Conservation (phyloP, 2,329 filamentous ascomycete species). For the Rugonectria rugulosa region DNA sequence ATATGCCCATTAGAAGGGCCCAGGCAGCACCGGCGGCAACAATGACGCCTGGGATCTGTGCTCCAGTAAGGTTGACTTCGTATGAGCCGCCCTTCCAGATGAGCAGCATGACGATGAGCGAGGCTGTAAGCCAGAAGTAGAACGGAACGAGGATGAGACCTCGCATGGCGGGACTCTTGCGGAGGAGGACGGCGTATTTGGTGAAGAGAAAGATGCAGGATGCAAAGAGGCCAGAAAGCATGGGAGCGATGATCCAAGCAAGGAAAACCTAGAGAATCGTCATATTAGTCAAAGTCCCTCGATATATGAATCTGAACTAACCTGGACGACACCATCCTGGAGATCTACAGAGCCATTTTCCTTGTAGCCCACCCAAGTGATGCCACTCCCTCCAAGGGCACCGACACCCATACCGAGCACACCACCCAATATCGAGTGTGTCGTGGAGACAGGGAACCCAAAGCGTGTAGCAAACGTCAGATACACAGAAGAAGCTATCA, state of each 20-base stretch:
- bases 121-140: constrained; percentile 64
- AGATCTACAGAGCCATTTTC: constrained; percentile 47
- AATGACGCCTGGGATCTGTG: constrained; percentile 60
- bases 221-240: constrained; percentile 60
- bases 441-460: constrained; percentile 67
- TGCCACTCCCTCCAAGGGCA: constrained; percentile 56
- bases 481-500: constrained; percentile 61
- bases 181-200: constrained; percentile 63
- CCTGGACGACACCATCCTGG: constrained; percentile 61
- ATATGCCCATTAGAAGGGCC: constrained; percentile 56
- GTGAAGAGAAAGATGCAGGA: constrained; percentile 63
- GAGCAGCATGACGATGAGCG: constrained; percentile 67
- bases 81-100: constrained; percentile 61
- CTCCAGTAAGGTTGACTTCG: constrained; percentile 55
- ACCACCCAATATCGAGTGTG: constrained; percentile 67
- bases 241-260: constrained; percentile 67
- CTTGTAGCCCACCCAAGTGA: constrained; percentile 61
- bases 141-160: constrained; percentile 62
- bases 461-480: constrained; percentile 63
- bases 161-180: constrained; percentile 59
- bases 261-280: constrained; percentile 65
- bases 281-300: constrained; percentile 4
- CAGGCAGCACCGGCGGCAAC: constrained; percentile 60
- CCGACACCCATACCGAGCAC: constrained; percentile 68
- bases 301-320: constrained; percentile 7